These are phyloP conservation scores for Solanum sitiens DNA, from an alignment of 257 asterid species.

Conservation along the genomic window DNA sequence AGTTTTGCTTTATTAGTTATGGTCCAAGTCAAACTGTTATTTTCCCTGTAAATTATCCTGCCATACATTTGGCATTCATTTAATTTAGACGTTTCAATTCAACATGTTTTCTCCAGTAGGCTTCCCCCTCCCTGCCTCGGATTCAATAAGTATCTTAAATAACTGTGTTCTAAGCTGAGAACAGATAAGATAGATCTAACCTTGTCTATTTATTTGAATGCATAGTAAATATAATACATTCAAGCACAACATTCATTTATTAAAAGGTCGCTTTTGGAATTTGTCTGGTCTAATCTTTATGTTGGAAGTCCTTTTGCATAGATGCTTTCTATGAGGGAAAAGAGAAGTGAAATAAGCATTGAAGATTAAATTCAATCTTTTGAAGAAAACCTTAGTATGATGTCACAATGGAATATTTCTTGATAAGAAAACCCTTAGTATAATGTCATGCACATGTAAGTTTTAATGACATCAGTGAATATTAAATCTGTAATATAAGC, in stretches of 20 bases:
- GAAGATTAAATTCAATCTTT: not conserved
- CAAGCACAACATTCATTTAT: not conserved
- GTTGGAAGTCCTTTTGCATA: not conserved
- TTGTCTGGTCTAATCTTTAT: not conserved
- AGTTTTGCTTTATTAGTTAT: not conserved
- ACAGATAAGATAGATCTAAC: not conserved
- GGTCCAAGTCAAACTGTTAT: not conserved
- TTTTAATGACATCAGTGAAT: not conserved
- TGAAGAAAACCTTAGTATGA: not conserved
- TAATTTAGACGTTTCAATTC: not conserved
- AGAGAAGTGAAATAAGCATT: not conserved
- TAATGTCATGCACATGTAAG: not conserved
- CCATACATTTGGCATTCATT: not conserved
- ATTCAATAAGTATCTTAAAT: not conserved
- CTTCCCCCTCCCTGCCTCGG: not conserved
- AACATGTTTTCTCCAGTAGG: not conserved
- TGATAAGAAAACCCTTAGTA: not conserved
- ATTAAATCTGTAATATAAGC: not conserved
- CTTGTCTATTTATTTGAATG: not conserved
- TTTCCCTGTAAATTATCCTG: not conserved
- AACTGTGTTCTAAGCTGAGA: not conserved
- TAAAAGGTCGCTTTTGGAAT: not conserved
- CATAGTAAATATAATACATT: not conserved
- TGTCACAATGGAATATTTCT: not conserved
- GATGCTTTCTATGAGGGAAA: not conserved